These are phyloP conservation scores for Umbilicaria muhlenbergii DNA, from an alignment of 495 filamentous ascomycete species.

Conservation along the genomic window DNA sequence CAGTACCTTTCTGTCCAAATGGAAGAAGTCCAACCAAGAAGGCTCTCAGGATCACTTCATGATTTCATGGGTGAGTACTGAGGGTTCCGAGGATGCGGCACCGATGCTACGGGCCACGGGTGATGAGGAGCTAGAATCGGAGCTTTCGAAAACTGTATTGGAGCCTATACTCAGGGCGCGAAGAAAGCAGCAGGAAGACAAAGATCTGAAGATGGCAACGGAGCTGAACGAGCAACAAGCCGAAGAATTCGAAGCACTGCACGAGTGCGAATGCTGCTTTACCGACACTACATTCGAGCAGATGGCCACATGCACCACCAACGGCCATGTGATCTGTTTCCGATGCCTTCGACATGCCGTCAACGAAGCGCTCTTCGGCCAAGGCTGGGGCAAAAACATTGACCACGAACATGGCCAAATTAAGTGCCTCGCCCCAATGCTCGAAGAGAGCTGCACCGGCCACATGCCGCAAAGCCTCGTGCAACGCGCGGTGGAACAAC, in stretches of 20 bases:
- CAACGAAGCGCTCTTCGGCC: slow-evolving; percentile 78
- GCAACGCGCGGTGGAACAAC: slow-evolving; percentile 50
- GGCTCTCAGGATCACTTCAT: slow-evolving; percentile 44
- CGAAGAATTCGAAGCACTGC: slow-evolving; percentile 46
- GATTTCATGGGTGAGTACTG: slow-evolving; percentile 43
- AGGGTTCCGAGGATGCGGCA: slow-evolving; percentile 26
- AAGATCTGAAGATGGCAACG: slow-evolving; percentile 48
- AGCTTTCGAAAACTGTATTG: slow-evolving; percentile 56
- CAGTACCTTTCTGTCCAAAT: slow-evolving; percentile 47
- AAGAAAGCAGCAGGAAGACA: slow-evolving; percentile 38
- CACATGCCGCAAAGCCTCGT: slow-evolving; percentile 51
- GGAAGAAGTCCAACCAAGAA: slow-evolving; percentile 46
- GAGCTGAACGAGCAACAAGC: slow-evolving; percentile 64
- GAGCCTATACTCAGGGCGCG: slow-evolving; percentile 39
- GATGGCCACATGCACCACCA: slow-evolving; percentile 54
- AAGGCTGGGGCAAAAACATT: slow-evolving; percentile 75
- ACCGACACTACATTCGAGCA: slow-evolving; percentile 64
- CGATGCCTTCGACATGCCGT: slow-evolving; percentile 64
- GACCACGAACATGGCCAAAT: slow-evolving; percentile 53
- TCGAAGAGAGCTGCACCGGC: slow-evolving; percentile 51
- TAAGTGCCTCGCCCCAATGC: slow-evolving; percentile 60
- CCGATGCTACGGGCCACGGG: slow-evolving; percentile 57
- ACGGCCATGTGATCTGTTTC: slow-evolving; percentile 74
- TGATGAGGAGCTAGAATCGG: slow-evolving; percentile 61
- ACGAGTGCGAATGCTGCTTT: slow-evolving; percentile 89